Evolutionary conservation across 345 rosid species (phyloP).

Genomic region (Draba incana): DNA sequence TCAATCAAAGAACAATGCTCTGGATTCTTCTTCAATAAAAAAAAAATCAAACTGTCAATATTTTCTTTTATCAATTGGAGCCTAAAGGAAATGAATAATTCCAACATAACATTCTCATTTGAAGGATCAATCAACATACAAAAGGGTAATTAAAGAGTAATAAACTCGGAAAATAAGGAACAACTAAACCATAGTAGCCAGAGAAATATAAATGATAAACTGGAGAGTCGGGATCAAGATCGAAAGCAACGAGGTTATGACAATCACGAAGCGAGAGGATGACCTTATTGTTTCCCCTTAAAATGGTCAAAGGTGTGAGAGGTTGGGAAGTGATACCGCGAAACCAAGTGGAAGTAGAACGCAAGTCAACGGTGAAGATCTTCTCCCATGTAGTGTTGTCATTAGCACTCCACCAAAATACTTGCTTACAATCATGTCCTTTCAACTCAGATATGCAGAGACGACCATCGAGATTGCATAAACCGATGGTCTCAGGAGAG

Average conservation of each 20-base stretch:
- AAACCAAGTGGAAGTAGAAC: conserved; percentile 2
- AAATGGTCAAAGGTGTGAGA: conserved; percentile 10
- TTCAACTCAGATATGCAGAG: conserved; percentile 15
- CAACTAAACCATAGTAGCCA: neutral
- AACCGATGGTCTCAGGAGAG: too few species aligned
- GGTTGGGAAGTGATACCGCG: neutral
- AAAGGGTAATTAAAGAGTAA: too few species aligned
- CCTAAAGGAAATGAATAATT: too few species aligned
- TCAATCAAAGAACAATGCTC: too few species aligned
- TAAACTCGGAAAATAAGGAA: too few species aligned
- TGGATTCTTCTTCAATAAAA: too few species aligned
- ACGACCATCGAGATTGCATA: too few species aligned
- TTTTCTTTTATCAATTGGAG: too few species aligned
- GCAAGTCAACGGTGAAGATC: conserved; percentile 11
- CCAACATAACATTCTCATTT: too few species aligned
- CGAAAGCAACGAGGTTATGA: conserved; percentile 5
- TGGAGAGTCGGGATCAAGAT: conserved; percentile 10
- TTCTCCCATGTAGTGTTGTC: conserved; percentile 7
- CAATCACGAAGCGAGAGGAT: neutral
- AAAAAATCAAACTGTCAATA: too few species aligned
- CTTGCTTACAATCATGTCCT: conserved; percentile 11
- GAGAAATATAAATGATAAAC: conserved; percentile 21
- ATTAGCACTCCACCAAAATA: conserved; percentile 10
- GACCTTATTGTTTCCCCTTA: conserved; percentile 6
- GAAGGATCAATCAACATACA: too few species aligned